Percentiles rank a stretch among this genome's conserved stretches.
Conservation (phyloP, 1,284 basidiomycete genomes). For the Rhodotorula sp. region DNA sequence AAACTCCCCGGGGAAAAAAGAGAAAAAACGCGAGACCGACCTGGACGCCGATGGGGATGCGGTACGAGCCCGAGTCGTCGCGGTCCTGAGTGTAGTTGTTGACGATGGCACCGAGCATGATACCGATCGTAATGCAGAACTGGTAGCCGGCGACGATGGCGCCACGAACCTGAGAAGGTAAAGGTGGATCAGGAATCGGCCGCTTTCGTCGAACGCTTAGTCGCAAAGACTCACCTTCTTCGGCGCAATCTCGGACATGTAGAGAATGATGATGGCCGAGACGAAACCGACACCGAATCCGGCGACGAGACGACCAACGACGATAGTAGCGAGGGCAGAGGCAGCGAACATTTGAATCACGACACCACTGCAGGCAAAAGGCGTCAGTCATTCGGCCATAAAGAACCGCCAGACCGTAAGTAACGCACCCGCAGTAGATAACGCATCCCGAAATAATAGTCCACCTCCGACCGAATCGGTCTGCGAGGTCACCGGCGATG, state of each 20-base stretch:
- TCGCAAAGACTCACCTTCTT: background rate
- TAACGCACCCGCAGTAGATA: slow-evolving; percentile 47
- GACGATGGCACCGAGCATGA: slow-evolving; percentile 33
- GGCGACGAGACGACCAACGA: slow-evolving; percentile 53
- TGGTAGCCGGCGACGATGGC: slow-evolving; percentile 43
- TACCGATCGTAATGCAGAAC: slow-evolving; percentile 42
- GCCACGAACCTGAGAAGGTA: slow-evolving; percentile 32
- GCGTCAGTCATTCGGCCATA: slow-evolving; percentile 47
- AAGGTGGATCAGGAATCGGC: background rate
- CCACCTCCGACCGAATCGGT: slow-evolving; percentile 28
- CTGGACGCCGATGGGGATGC: slow-evolving; percentile 57
- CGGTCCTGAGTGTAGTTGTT: slow-evolving; percentile 58
- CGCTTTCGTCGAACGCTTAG: background rate
- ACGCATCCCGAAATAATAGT: slow-evolving; percentile 48
- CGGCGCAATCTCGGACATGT: slow-evolving; percentile 32
- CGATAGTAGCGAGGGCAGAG: slow-evolving; percentile 47
- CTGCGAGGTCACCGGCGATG: slow-evolving; percentile 33
- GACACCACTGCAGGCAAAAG: slow-evolving; percentile 52
- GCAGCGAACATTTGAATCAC: slow-evolving; percentile 49
- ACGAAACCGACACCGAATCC: slow-evolving; percentile 56
- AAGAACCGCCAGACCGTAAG: slow-evolving; percentile 45
- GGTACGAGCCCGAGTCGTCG: slow-evolving; percentile 43
- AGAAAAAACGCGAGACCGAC: slow-evolving; percentile 50
- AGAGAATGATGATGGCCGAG: slow-evolving; percentile 53
- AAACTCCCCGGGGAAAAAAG: background rate